Percentiles rank a stretch among this genome's conserved stretches.
Conservation (phyloP, 2,329 filamentous ascomycete genomes). For the Onygenales sp. region DNA sequence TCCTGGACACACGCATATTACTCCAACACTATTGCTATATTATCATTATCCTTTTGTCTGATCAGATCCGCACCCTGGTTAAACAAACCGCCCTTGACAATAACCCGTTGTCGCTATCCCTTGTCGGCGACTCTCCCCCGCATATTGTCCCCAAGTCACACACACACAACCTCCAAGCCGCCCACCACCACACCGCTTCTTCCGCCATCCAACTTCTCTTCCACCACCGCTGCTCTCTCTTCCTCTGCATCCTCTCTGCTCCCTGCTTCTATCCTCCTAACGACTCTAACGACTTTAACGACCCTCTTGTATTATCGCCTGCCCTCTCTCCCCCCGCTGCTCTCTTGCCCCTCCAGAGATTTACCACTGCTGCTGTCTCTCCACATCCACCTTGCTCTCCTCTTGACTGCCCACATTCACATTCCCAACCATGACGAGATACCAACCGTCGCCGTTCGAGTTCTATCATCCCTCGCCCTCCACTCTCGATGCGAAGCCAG, state of each 20-base stretch:
- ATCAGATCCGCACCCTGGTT: no score
- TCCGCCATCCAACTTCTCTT: slow-evolving; percentile 5
- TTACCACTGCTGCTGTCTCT: neutral
- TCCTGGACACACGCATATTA: no score
- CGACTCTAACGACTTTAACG: slow-evolving; percentile 5
- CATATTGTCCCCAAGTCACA: no score
- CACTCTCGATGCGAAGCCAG: slow-evolving; percentile 32
- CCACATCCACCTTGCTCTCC: slow-evolving; percentile 1
- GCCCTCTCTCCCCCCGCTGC: slow-evolving; percentile 7
- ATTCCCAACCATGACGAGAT: slow-evolving; percentile 32
- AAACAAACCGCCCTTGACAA: no score
- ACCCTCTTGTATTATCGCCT: slow-evolving; percentile 7
- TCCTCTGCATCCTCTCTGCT: slow-evolving; percentile 7
- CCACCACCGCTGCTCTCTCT: slow-evolving; percentile 3
- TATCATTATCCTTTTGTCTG: no score
- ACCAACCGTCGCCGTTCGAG: slow-evolving; percentile 32
- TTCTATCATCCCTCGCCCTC: slow-evolving; percentile 36
- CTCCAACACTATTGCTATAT: no score
- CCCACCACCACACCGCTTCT: slow-evolving; percentile 7
- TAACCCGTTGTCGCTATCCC: no score
- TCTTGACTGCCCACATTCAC: slow-evolving; percentile 13
- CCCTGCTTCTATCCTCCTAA: slow-evolving; percentile 6
- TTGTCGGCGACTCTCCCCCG: no score
- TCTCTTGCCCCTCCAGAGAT: slow-evolving; percentile 6
- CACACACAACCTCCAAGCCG: neutral